These are phyloP conservation scores for Moelleriella libera DNA, from an alignment of 2,329 filamentous ascomycete species.

Conservation along the genomic window DNA sequence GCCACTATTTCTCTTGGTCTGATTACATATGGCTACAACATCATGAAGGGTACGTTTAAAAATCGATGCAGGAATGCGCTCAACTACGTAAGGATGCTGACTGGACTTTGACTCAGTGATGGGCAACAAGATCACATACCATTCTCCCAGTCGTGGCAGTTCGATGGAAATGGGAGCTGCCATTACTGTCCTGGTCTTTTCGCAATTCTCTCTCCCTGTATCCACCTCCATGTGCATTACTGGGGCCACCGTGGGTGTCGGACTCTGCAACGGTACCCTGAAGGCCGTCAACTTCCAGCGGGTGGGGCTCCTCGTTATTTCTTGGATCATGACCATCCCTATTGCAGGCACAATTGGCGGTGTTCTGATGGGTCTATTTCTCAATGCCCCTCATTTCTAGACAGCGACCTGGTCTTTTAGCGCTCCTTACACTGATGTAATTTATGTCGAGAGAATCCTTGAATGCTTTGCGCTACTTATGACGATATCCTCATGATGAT, in stretches of 20 bases:
- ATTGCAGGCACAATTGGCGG: constrained; percentile 27
- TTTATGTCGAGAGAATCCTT: too few species aligned
- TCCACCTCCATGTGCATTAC: constrained; percentile 72
- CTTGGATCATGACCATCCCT: constrained; percentile 38
- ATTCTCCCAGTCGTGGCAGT: constrained; percentile 39
- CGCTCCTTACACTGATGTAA: too few species aligned
- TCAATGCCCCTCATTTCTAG: constrained; percentile 23
- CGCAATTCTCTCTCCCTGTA: constrained; percentile 60
- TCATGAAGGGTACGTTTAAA: constrained; percentile 53
- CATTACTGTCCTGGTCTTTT: constrained; percentile 63
- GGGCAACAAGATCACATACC: constrained; percentile 69
- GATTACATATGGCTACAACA: constrained; percentile 67
- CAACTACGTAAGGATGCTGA: not conserved
- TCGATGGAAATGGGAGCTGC: constrained; percentile 74
- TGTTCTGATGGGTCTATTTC: constrained; percentile 22
- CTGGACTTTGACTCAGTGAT: constrained; percentile 35
- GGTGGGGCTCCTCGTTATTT: constrained; percentile 50
- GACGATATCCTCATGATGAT: too few species aligned
- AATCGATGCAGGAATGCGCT: not conserved
- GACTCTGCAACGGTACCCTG: constrained; percentile 57
- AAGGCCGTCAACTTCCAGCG: constrained; percentile 66
- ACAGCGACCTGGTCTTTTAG: not conserved
- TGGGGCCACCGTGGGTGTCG: constrained; percentile 60
- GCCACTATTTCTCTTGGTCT: constrained; percentile 51
- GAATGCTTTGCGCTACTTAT: too few species aligned